A percentile compares a stretch with the other conserved stretches of the same genome.
These are phyloP conservation scores for Chytriomyces hyalinus DNA, from an alignment of 192 early-diverging fungal genomes.

Conservation along the genomic window DNA sequence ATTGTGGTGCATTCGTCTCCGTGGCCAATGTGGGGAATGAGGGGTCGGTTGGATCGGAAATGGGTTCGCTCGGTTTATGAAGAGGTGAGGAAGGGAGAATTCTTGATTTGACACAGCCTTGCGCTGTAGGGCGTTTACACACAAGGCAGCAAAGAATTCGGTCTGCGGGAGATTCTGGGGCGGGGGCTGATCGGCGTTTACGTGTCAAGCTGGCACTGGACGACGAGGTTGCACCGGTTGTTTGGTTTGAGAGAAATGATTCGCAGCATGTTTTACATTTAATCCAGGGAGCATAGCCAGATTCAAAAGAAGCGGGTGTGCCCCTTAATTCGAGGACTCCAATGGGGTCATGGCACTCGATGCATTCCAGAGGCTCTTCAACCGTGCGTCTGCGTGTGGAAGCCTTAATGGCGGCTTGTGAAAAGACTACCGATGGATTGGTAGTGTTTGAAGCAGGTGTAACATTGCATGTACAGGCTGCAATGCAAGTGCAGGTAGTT, in stretches of 20 bases:
- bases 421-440: conserved; percentile 24
- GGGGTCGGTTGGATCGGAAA: not conserved
- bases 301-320: conserved; percentile 30
- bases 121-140: conserved; percentile 29
- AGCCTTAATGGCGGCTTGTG: conserved; percentile 38
- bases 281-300: conserved; percentile 13
- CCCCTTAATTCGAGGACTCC: conserved; percentile 35
- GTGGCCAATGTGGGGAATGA: not conserved
- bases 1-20: not conserved
- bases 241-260: not conserved
- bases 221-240: conserved; percentile 1
- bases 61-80: conserved; percentile 7
- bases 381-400: conserved; percentile 33
- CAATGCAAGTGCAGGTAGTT: not conserved
- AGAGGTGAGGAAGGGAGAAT: not conserved
- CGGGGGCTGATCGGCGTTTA: conserved; percentile 12
- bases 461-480: conserved; percentile 1
- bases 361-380: conserved; percentile 33
- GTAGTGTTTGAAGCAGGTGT: not conserved
- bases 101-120: conserved; percentile 28
- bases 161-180: not conserved
- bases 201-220: not conserved
- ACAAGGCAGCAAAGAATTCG: conserved; percentile 25
- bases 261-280: conserved; percentile 19
- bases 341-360: conserved; percentile 15